Evolutionary conservation across 768 basidiomycete species (phyloP).

Genomic region (Mycena kentingensis): DNA sequence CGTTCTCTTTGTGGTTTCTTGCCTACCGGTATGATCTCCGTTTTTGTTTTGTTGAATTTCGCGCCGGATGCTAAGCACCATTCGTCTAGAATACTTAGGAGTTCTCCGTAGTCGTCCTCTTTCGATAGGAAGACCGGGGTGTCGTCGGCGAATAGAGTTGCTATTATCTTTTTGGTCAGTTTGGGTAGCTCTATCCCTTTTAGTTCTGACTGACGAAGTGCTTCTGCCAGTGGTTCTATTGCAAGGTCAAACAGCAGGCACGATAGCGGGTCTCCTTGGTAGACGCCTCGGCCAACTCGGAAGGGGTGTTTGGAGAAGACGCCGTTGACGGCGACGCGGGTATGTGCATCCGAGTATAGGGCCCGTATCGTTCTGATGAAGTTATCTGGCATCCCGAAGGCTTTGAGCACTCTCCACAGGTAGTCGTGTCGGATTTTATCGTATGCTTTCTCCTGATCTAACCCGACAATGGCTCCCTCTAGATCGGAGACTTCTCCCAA

Average conservation of each 20-base stretch:
- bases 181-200: conserved; percentile 26
- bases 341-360: conserved; percentile 15
- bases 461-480: conserved; percentile 13
- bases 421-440: too few species aligned
- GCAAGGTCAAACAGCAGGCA: conserved; percentile 42
- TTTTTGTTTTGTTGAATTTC: conserved; percentile 44
- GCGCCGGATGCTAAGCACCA: conserved; percentile 45
- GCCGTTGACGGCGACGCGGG: conserved; percentile 12
- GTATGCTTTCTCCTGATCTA: too few species aligned
- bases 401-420: background rate
- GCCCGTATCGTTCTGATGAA: conserved; percentile 17
- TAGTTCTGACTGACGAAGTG: conserved; percentile 31
- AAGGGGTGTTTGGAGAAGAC: conserved; percentile 10
- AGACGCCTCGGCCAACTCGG: conserved; percentile 11
- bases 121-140: conserved; percentile 37
- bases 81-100: conserved; percentile 28
- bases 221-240: conserved; percentile 40
- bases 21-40: conserved; percentile 39
- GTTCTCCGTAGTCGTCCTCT: conserved; percentile 27
- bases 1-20: conserved; percentile 13
- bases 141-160: conserved; percentile 44
- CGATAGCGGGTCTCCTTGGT: conserved; percentile 40
- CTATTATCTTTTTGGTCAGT: conserved; percentile 24
- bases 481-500: conserved; percentile 3
- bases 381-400: background rate